Evolutionary conservation across 2,329 filamentous ascomycete genomes (phyloP).

Genomic region (Hypomyces perniciosus): DNA sequence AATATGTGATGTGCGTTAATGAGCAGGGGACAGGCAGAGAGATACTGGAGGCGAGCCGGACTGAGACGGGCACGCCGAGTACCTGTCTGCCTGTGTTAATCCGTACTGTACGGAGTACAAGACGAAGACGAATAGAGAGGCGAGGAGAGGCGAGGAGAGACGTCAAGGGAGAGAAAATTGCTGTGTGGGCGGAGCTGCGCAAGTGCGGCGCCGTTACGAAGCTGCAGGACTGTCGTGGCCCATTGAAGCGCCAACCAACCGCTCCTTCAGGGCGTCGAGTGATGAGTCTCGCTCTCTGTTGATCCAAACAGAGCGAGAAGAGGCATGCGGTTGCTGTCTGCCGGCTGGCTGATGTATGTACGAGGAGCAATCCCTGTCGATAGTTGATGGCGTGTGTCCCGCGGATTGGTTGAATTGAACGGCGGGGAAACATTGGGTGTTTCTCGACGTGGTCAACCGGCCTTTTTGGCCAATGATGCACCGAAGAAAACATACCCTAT

Average conservation of each 20-base stretch:
- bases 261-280: not conserved
- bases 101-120: not conserved
- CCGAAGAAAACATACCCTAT: too few relatives aligned
- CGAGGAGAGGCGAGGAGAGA: not conserved
- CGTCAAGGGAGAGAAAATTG: too few relatives aligned
- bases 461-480: too few relatives aligned
- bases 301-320: not conserved
- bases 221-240: conserved; percentile 45
- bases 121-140: not conserved
- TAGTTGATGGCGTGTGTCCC: conserved; percentile 13
- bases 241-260: conserved; percentile 32
- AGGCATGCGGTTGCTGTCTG: not conserved
- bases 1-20: not conserved
- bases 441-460: not conserved
- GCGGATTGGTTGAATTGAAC: conserved; percentile 11
- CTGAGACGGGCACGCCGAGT: too few relatives aligned
- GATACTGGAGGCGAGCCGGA: not conserved
- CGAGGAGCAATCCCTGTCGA: conserved; percentile 4
- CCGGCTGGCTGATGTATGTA: not conserved
- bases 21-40: not conserved
- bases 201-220: conserved; percentile 1
- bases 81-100: too few relatives aligned
- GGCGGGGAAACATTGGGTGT: not conserved
- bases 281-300: not conserved
- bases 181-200: conserved; percentile 4